Percentiles rank a stretch among this genome's conserved stretches.
These are phyloP conservation scores for Neohortaea acidophila DNA, from an alignment of 495 filamentous ascomycete genomes.

Conservation along the genomic window DNA sequence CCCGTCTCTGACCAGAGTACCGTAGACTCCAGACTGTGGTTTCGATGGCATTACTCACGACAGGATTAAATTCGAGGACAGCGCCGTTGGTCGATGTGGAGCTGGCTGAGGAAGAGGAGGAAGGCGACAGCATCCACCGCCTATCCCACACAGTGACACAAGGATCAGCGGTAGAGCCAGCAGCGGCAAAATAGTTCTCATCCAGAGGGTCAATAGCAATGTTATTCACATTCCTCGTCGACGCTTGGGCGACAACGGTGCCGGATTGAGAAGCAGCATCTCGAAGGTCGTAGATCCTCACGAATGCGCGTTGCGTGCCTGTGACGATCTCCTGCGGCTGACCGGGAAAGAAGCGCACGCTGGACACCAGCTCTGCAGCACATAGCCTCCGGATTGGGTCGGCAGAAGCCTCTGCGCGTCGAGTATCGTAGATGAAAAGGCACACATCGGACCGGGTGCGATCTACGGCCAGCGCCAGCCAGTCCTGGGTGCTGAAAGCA, in stretches of 20 bases:
- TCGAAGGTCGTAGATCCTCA: slow-evolving; percentile 82
- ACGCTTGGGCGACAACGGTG: slow-evolving; percentile 36
- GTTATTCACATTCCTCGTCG: slow-evolving; percentile 77
- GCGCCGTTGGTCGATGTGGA: slow-evolving; percentile 29
- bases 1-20: slow-evolving; percentile 58
- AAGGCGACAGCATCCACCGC: slow-evolving; percentile 42
- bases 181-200: slow-evolving; percentile 88
- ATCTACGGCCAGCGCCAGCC: slow-evolving; percentile 78
- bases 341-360: slow-evolving; percentile 77
- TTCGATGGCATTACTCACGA: slow-evolving; percentile 36
- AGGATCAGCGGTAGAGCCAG: slow-evolving; percentile 50
- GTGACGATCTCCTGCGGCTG: slow-evolving; percentile 69
- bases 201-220: slow-evolving; percentile 78
- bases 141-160: slow-evolving; percentile 80
- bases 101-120: slow-evolving; percentile 26
- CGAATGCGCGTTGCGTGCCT: slow-evolving; percentile 69
- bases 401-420: slow-evolving; percentile 11
- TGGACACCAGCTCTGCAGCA: slow-evolving; percentile 72
- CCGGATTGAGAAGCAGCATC: slow-evolving; percentile 33
- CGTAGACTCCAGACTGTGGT: slow-evolving; percentile 59
- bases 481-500: slow-evolving; percentile 63
- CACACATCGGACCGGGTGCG: slow-evolving; percentile 84
- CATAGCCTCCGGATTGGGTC: slow-evolving; percentile 61
- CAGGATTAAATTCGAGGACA: slow-evolving; percentile 52
- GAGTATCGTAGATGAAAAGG: slow-evolving; percentile 86